These are phyloP conservation scores for Xylaria digitata DNA, from an alignment of 2,329 filamentous ascomycete species.

Conservation along the genomic window DNA sequence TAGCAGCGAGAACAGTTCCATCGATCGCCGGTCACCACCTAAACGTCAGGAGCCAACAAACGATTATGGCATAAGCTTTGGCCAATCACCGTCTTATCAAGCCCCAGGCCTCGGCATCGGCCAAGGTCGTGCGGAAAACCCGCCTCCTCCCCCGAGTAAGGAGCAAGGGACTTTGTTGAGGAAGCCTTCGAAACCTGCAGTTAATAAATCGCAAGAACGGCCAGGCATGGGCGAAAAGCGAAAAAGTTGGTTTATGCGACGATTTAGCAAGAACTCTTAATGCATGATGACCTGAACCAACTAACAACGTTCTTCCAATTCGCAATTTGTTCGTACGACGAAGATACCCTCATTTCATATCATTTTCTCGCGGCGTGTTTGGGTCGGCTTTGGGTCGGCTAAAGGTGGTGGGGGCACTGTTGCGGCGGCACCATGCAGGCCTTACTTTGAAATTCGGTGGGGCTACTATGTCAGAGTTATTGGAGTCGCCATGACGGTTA, in stretches of 20 bases:
- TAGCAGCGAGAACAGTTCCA: constrained; percentile 91
- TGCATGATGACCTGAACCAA: not conserved
- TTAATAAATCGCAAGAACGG: constrained; percentile 45
- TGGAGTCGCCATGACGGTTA: constrained; percentile 14
- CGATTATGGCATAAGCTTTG: constrained; percentile 72
- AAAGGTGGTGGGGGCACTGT: constrained; percentile 11
- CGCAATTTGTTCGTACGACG: constrained; percentile 36
- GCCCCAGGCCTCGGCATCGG: constrained; percentile 52
- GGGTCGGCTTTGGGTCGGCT: constrained; percentile 4
- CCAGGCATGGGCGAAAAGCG: constrained; percentile 71
- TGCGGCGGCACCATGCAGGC: constrained; percentile 11
- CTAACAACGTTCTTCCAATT: constrained; percentile 29
- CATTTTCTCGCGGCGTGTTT: constrained; percentile 5
- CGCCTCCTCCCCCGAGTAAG: constrained; percentile 52
- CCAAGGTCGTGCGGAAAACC: constrained; percentile 33
- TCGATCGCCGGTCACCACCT: constrained; percentile 75
- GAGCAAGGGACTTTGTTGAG: constrained; percentile 45
- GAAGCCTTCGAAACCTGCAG: constrained; percentile 45
- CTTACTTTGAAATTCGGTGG: constrained; percentile 18
- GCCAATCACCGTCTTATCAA: constrained; percentile 57
- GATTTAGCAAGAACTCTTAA: constrained; percentile 75
- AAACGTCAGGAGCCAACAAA: constrained; percentile 67
- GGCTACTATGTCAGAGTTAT: constrained; percentile 2
- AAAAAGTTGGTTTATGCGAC: constrained; percentile 88
- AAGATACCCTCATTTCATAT: constrained; percentile 39